Evolutionary conservation across 352 stramenopile genomes (phyloP).

Genomic region (Aphanomyces invadans): DNA sequence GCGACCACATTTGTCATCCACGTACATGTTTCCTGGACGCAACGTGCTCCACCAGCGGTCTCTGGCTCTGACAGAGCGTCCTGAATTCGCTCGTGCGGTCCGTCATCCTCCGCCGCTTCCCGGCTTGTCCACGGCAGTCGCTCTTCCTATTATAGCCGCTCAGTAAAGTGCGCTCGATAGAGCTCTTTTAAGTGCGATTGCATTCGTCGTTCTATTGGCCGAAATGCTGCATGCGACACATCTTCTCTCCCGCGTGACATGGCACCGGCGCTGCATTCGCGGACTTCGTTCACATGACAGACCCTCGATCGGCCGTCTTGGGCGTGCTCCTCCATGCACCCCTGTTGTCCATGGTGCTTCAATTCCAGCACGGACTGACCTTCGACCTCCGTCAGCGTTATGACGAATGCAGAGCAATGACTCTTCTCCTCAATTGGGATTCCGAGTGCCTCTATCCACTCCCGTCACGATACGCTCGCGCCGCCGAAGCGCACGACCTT

Average conservation of each 20-base stretch:
- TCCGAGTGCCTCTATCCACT: neutral
- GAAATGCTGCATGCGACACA: neutral
- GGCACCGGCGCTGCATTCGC: neutral
- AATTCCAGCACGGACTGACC: neutral
- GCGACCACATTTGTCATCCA: neutral
- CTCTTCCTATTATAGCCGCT: slow-evolving; percentile 1
- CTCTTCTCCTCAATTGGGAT: neutral
- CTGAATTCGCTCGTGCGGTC: slow-evolving; percentile 62
- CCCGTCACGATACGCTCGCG: neutral
- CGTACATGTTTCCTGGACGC: slow-evolving; percentile 27
- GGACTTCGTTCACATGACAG: neutral
- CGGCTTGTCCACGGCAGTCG: neutral
- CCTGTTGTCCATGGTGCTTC: neutral
- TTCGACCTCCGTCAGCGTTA: neutral
- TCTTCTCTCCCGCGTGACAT: neutral
- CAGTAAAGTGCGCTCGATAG: neutral
- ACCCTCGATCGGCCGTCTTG: neutral
- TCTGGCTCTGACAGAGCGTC: slow-evolving; percentile 51
- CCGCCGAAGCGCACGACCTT: neutral
- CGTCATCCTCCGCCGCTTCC: neutral
- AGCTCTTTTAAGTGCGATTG: neutral
- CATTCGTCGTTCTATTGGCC: neutral
- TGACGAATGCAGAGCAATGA: neutral
- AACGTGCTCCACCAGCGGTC: slow-evolving; percentile 31
- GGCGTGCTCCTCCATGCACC: neutral